Base-by-base conservation (phyloP, 768 basidiomycete genomes). In the Daedaleopsis sinensis region DNA sequence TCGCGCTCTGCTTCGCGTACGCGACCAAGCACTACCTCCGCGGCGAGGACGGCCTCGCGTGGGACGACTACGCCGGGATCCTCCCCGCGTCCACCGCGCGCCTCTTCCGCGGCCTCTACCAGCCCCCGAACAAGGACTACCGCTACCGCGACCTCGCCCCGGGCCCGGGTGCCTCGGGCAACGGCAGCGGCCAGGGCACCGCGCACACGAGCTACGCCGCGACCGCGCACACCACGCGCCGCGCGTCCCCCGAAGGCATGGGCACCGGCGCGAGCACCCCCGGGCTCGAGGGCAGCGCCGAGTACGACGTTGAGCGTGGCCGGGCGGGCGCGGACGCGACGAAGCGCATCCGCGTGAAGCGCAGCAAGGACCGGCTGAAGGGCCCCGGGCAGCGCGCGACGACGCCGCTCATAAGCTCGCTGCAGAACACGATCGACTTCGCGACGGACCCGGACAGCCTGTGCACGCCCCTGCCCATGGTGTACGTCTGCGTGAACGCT, bases 1-100 rank as follows among this genome's bases (percentile, higher is more conserved):
- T 93, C 38, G 81, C 84, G 42, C 77, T 89, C 9, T 82, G 85
- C 7, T 94, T 92, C 71, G 86, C 86, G 10, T 89, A 84, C 69
- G 85, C 91, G 54, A 84, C 79, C 16, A 86, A 86, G 71, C 89
- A 96, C 72, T 94, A 95, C 71, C 81, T 95, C 52, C 90, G 93
- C 47, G 91, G 87, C 52, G 90, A 94, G 65, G 91, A 92, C 69
- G 91, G 94, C 3, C 73, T 85, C 10, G 79, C 87, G 23, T 86
- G 85, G 68, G 78, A 81, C 2, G 93, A 94, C 73, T 88, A 89
- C 66, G 71, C 69, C 0, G 87, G 82, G 12, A 78, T 94, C 57
- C 74, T 95, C 19, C 93, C 93, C 0, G 67, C 80, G 4, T 82
- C 81, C 16, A 86, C 91, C 60, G 72, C 76, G 44, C 80, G 81